These are phyloP conservation scores for Monosporascus sp. DNA, from an alignment of 2,329 filamentous ascomycete genomes.

Conservation along the genomic window DNA sequence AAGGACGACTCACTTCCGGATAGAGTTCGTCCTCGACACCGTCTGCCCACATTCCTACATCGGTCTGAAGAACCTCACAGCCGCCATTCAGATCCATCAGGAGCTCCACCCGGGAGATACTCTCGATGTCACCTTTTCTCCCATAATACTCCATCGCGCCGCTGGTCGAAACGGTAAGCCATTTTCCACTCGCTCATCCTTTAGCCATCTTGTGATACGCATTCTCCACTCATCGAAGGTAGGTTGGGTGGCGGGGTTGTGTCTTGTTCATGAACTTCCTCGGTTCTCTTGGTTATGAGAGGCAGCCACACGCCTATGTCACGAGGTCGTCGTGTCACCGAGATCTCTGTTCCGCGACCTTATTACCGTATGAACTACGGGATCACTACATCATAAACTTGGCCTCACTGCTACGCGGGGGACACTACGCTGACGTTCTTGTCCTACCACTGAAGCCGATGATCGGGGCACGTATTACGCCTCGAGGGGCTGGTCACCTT, in stretches of 20 bases:
- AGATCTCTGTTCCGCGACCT: too few species aligned
- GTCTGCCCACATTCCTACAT: constrained; percentile 50
- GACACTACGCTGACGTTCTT: not conserved
- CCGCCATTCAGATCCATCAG: constrained; percentile 37
- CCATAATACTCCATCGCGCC: constrained; percentile 37
- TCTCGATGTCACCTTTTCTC: constrained; percentile 43
- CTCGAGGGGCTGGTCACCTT: constrained; percentile 18
- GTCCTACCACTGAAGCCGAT: constrained; percentile 19
- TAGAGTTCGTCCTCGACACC: constrained; percentile 45
- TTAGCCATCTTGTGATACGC: not conserved
- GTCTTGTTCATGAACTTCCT: too few species aligned
- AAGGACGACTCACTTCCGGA: constrained; percentile 28
- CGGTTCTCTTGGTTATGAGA: too few species aligned
- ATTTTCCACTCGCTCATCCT: not conserved
- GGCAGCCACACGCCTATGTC: too few species aligned
- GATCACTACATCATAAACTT: too few species aligned
- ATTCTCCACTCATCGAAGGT: constrained; percentile 3
- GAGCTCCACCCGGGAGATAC: constrained; percentile 35
- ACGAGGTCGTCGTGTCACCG: too few species aligned
- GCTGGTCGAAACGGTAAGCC: constrained; percentile 25
- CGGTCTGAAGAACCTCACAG: constrained; percentile 40
- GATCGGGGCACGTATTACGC: constrained; percentile 34
- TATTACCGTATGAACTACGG: too few species aligned
- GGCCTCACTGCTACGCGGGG: too few species aligned
- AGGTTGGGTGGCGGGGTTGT: not conserved